Evolutionary conservation across 2,329 filamentous ascomycete species (phyloP).

Genomic region (Colletotrichum orchidophilum): DNA sequence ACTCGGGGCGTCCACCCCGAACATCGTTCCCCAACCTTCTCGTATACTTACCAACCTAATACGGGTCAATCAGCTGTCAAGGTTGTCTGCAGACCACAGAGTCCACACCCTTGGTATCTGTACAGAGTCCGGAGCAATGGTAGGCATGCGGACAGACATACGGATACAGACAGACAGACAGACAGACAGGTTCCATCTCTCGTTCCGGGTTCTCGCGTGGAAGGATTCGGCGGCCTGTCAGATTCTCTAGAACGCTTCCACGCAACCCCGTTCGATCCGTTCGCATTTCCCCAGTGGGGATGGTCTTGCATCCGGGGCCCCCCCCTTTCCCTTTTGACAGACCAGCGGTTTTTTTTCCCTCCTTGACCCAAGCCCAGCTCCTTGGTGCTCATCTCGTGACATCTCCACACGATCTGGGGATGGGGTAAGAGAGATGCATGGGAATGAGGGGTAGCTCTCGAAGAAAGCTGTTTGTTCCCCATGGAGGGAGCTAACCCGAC

Average conservation of each 20-base stretch:
- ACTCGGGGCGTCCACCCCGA: constrained; percentile 25
- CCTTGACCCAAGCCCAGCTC: constrained; percentile 14
- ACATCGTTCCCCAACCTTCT: not conserved
- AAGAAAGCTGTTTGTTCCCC: constrained; percentile 30
- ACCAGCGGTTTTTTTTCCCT: constrained; percentile 16
- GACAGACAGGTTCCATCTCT: not conserved
- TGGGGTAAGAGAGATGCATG: constrained; percentile 23
- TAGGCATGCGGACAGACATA: not conserved
- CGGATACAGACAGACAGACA: no score
- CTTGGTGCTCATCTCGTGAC: constrained; percentile 33
- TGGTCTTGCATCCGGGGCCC: constrained; percentile 28
- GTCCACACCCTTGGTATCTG: not conserved
- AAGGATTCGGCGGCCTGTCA: constrained; percentile 20
- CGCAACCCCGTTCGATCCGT: constrained; percentile 14
- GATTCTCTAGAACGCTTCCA: not conserved
- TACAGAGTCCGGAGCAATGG: not conserved
- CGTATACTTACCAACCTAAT: not conserved
- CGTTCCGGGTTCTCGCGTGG: constrained; percentile 21
- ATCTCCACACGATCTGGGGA: constrained; percentile 34
- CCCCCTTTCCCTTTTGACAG: constrained; percentile 24
- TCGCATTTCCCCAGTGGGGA: constrained; percentile 23
- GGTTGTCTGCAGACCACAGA: not conserved
- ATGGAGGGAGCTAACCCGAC: constrained; percentile 32
- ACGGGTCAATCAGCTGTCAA: not conserved
- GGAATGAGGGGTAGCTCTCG: constrained; percentile 34